phyloP scores from a whole-genome alignment of 306 rosid species.

The Ormosia emarginata region DNA sequence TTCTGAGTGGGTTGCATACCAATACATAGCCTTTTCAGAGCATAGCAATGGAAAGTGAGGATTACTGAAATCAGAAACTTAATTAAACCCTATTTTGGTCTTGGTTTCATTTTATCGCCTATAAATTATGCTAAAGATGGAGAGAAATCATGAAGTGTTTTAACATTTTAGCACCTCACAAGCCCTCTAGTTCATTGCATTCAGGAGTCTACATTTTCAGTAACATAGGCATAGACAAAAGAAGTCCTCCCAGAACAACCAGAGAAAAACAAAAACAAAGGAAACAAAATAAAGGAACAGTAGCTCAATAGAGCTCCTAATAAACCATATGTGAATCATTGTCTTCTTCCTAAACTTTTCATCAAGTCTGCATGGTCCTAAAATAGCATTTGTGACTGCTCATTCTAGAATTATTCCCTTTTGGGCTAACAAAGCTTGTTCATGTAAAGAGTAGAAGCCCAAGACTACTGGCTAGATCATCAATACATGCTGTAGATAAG shows the following conservation, averaged over 20 bases:
- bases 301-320: too few relatives aligned
- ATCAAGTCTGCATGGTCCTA: not conserved
- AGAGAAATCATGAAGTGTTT: not conserved
- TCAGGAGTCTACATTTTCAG: not conserved
- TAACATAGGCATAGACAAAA: not conserved
- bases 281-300: not conserved
- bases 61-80: not conserved
- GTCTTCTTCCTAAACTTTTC: not conserved
- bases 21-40: not conserved
- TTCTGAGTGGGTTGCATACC: not conserved
- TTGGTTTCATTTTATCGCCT: not conserved
- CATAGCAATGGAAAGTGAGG: not conserved
- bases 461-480: not conserved
- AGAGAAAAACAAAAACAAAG: not conserved
- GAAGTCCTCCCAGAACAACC: not conserved
- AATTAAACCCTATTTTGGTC: not conserved
- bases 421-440: not conserved
- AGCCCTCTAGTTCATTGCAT: not conserved
- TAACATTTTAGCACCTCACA: not conserved
- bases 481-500: not conserved
- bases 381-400: too few relatives aligned
- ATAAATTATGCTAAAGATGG: not conserved
- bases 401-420: not conserved
- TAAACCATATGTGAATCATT: too few relatives aligned
- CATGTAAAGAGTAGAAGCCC: not conserved